These are phyloP conservation scores for Pythium grandisporangium DNA, from an alignment of 352 stramenopile species.

Conservation along the genomic window DNA sequence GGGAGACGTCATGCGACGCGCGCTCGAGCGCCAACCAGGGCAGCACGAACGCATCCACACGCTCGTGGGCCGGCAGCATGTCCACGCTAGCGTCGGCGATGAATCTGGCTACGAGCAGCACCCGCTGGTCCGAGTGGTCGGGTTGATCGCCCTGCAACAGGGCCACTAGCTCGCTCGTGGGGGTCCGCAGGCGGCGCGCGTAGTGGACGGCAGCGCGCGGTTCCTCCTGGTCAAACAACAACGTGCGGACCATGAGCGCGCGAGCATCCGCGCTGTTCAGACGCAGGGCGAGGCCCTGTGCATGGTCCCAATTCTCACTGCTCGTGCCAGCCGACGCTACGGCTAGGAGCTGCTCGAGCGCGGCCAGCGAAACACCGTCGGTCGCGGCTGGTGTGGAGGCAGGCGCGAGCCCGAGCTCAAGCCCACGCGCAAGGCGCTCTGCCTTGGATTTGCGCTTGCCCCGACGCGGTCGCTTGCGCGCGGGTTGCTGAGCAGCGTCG, in stretches of 20 bases:
- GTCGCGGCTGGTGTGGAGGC: not conserved
- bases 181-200: slow-evolving; percentile 36
- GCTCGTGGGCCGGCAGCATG: slow-evolving; percentile 19
- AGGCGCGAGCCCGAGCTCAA: not conserved
- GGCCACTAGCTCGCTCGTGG: slow-evolving; percentile 18
- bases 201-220: slow-evolving; percentile 58
- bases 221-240: slow-evolving; percentile 28
- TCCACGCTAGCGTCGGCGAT: slow-evolving; percentile 32
- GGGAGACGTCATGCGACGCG: not conserved
- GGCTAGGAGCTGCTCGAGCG: slow-evolving; percentile 16
- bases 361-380: not conserved
- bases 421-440: slow-evolving; percentile 24
- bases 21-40: slow-evolving; percentile 31
- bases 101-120: slow-evolving; percentile 41
- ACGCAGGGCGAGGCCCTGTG: slow-evolving; percentile 38
- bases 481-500: not conserved
- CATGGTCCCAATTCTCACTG: slow-evolving; percentile 49
- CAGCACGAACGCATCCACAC: slow-evolving; percentile 42
- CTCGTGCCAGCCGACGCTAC: slow-evolving; percentile 9
- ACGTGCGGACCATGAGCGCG: slow-evolving; percentile 19
- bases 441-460: slow-evolving; percentile 26
- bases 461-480: slow-evolving; percentile 16
- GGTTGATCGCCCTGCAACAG: slow-evolving; percentile 5
- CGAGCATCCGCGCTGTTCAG: slow-evolving; percentile 25
- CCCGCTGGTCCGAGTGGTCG: slow-evolving; percentile 1